Evolutionary conservation across 805 yeast genomes (phyloP).

Genomic region (Candida argentea): DNA sequence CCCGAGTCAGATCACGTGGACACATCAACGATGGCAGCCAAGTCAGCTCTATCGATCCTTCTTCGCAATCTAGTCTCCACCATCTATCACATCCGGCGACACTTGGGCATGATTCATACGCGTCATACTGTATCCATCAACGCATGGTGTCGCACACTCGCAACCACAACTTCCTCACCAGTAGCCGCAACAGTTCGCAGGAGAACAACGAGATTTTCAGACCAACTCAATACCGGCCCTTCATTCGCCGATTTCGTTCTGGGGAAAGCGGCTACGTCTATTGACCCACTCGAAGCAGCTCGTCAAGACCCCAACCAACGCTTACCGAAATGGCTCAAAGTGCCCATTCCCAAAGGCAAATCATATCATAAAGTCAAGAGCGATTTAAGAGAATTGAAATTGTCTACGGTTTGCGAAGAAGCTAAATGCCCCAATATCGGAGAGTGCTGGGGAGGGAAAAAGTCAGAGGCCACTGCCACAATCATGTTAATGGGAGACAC

Average conservation of each 20-base stretch:
- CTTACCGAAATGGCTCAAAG: conserved; percentile 89
- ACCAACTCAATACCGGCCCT: conserved; percentile 73
- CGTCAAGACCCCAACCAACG: conserved; percentile 59
- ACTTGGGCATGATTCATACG: too few species aligned
- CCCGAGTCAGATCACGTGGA: too few species aligned
- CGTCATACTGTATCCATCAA: too few species aligned
- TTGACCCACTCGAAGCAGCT: conserved; percentile 73
- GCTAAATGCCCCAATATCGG: conserved; percentile 99
- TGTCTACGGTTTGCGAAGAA: conserved; percentile 96
- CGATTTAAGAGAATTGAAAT: conserved; percentile 79
- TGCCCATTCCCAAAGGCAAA: conserved; percentile 93
- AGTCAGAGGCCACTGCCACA: conserved; percentile 92
- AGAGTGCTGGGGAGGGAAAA: conserved; percentile 98
- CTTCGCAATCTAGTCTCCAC: too few species aligned
- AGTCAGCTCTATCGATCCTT: too few species aligned
- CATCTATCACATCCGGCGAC: too few species aligned
- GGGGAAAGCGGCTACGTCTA: conserved; percentile 64
- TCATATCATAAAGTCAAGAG: conserved; percentile 70
- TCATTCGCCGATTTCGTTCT: conserved; percentile 83
- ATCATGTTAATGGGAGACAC: conserved; percentile 98
- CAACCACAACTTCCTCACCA: too few species aligned
- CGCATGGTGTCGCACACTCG: too few species aligned
- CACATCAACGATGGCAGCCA: too few species aligned
- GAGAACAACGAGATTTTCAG: conserved; percentile 44
- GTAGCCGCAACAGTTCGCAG: neutral